Evolutionary conservation across 352 stramenopile genomes (phyloP), one percentile per base, ranked within the genome.

Genomic region (Globisporangium mamillatum): DNA sequence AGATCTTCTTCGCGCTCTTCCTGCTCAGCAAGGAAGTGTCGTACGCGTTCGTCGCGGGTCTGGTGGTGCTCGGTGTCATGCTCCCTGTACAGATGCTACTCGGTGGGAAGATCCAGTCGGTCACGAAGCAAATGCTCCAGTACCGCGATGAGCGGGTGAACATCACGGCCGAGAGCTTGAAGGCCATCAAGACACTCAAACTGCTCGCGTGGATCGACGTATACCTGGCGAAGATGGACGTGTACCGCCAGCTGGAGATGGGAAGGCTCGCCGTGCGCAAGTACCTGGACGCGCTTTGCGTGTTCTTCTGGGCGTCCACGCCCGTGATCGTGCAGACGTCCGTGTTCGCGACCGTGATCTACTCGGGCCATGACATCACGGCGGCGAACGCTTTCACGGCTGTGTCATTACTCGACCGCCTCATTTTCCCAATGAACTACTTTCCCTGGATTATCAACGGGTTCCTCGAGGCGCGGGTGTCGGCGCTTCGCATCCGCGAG

Each of bases 361-460:
- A 88, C 66, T 78, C 77, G 36, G 84, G 81, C 22, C 77, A 89
- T 66, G 81, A 89, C 44, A 76, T 95, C 54, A 91, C 84, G 2
- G 88, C 88, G 9, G 86, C 88, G 20, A 90, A 93, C 56, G 88
- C 88, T 14, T 94, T 95, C 69, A 94, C 89, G 9, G 84, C 89
- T 0, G 86, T 97, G 27, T 80, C 91, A n/a, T 67, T 97, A 50
- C 76, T 97, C 0, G 86, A 97, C 55, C 88, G 89, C 7, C 78
- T 97, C 4, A 92, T 97, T 27, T 96, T 93, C 62, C 91, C 91
- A 1, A 97, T 97, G 82, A 97, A 97, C 55, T 94, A 94, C 50
- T 95, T 97, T 27, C 90, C 90, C 22, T 97, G 90, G 89, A 94
- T 97, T 70, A 88, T 97, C 66, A 97, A 95, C 38, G 89, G 89